These are phyloP conservation scores for Neopestalotiopsis sp. DNA, from an alignment of 2,329 filamentous ascomycete genomes.

Conservation along the genomic window DNA sequence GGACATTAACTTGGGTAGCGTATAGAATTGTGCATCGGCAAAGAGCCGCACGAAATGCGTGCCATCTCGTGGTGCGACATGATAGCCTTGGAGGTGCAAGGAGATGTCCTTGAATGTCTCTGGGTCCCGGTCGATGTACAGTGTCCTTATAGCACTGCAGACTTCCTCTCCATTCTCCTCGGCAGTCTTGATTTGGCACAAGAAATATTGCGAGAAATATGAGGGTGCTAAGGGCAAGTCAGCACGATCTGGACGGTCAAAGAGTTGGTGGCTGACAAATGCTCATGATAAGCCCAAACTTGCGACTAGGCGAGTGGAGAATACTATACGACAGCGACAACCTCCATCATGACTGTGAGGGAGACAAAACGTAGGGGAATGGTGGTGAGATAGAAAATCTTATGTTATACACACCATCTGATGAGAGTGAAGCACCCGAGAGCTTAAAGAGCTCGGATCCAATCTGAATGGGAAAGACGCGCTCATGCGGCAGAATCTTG, in stretches of 20 bases:
- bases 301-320: slow-evolving; percentile 10
- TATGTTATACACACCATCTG: slow-evolving; percentile 63
- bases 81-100: slow-evolving; percentile 90
- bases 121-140: slow-evolving; percentile 96
- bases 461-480: slow-evolving; percentile 78
- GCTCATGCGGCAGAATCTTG: slow-evolving; percentile 69
- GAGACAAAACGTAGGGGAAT: background rate
- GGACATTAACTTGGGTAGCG: slow-evolving; percentile 83
- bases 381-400: background rate
- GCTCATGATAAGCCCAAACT: background rate
- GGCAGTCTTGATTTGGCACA: slow-evolving; percentile 75
- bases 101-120: slow-evolving; percentile 88
- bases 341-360: background rate
- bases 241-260: slow-evolving; percentile 24
- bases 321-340: background rate
- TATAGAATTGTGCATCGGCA: slow-evolving; percentile 95
- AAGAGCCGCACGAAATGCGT: slow-evolving; percentile 91
- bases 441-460: slow-evolving; percentile 75
- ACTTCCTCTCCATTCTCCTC: slow-evolving; percentile 63
- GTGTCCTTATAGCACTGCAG: slow-evolving; percentile 66
- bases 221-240: slow-evolving; percentile 72
- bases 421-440: slow-evolving; percentile 75
- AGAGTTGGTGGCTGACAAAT: slow-evolving; percentile 21
- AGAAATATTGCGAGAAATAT: slow-evolving; percentile 95
- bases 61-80: slow-evolving; percentile 80